phyloP scores from a whole-genome alignment of 768 basidiomycete species.

The Cystoderma amianthinum region DNA sequence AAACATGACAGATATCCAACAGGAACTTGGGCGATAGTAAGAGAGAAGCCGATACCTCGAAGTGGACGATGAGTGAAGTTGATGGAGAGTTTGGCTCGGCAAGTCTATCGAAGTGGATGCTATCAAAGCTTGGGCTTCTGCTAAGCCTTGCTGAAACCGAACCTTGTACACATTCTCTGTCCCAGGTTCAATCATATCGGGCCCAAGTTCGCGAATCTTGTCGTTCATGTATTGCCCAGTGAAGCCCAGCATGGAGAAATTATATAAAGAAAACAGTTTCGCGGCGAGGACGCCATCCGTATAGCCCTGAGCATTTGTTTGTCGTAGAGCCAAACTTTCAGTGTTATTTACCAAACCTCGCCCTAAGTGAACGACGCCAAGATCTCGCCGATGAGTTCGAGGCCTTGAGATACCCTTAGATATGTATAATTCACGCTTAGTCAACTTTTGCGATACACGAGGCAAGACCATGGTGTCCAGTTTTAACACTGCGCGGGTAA shows the following conservation, averaged over 20 bases:
- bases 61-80: no score
- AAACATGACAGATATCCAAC: no score
- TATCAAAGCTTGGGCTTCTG: not conserved
- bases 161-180: not conserved
- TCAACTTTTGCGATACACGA: conserved; percentile 1
- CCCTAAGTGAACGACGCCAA: conserved; percentile 6
- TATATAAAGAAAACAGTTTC: conserved; percentile 42
- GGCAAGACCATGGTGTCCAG: conserved; percentile 3
- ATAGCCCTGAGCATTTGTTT: conserved; percentile 37
- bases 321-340: conserved; percentile 9
- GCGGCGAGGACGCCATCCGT: conserved; percentile 52
- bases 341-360: conserved; percentile 4
- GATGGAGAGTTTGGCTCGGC: no score
- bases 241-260: conserved; percentile 52
- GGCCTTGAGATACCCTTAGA: not conserved
- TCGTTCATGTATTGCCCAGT: conserved; percentile 53
- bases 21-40: no score
- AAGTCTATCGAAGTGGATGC: not conserved
- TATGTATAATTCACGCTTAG: not conserved
- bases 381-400: not conserved
- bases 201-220: conserved; percentile 28
- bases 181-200: conserved; percentile 1
- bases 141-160: not conserved
- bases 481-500: not conserved
- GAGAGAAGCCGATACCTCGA: no score